These are phyloP conservation scores for Podospora bellae-mahoneyi DNA, from an alignment of 495 filamentous ascomycete species.

Conservation along the genomic window DNA sequence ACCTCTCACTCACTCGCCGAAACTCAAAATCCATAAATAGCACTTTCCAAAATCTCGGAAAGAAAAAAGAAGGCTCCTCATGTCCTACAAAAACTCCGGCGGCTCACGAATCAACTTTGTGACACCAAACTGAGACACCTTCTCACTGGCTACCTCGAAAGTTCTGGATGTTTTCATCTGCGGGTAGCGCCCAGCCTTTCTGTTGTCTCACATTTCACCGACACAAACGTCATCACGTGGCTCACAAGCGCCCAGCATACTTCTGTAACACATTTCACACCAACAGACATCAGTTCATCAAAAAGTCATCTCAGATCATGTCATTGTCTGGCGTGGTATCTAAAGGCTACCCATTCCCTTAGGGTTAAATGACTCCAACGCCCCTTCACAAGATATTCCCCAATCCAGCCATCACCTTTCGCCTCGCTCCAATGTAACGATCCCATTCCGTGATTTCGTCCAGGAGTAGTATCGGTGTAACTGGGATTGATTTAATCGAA, in stretches of 20 bases:
- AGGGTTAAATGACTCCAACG: not conserved
- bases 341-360: not conserved
- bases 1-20: not conserved
- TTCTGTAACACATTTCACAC: not conserved
- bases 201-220: not conserved
- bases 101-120: not conserved
- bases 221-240: not conserved
- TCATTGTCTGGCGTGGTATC: not conserved
- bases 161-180: not conserved
- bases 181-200: not conserved
- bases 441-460: not conserved
- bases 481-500: not conserved
- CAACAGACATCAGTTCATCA: not conserved
- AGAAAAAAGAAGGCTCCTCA: not conserved
- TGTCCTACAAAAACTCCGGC: not conserved
- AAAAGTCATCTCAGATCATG: not conserved
- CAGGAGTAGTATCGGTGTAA: not conserved
- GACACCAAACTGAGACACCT: not conserved
- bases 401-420: not conserved
- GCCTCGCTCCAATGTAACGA: not conserved
- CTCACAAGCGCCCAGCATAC: not conserved
- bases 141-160: not conserved
- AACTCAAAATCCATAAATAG: not conserved
- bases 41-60: not conserved
- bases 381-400: not conserved